phyloP scores from a whole-genome alignment of 768 basidiomycete species.

The Naganishia randhawae region DNA sequence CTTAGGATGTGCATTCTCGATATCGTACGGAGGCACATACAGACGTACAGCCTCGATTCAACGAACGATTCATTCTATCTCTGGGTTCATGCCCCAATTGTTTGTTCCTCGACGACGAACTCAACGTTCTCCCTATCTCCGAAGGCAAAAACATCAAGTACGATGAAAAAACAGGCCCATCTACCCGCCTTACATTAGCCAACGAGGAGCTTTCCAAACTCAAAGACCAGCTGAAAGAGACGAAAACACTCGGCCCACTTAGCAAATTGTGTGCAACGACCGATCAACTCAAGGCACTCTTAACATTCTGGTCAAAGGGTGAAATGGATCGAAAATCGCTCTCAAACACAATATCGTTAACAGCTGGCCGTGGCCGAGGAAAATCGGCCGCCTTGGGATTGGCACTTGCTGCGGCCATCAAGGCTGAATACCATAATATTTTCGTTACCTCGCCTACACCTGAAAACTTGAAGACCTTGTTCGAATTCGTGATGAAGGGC shows the following conservation, averaged over 20 bases:
- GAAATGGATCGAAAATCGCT: slow-evolving; percentile 74
- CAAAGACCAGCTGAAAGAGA: slow-evolving; percentile 71
- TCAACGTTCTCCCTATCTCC: slow-evolving; percentile 94
- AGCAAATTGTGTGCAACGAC: slow-evolving; percentile 84
- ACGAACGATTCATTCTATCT: slow-evolving; percentile 97
- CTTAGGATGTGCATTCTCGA: slow-evolving; percentile 87
- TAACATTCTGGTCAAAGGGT: slow-evolving; percentile 92
- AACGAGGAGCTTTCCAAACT: slow-evolving; percentile 72
- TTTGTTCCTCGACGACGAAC: slow-evolving; percentile 91
- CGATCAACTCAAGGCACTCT: slow-evolving; percentile 80
- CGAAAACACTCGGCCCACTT: slow-evolving; percentile 81
- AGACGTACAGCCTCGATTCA: slow-evolving; percentile 71
- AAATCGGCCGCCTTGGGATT: slow-evolving; percentile 96
- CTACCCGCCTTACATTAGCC: slow-evolving; percentile 39
- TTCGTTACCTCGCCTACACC: slow-evolving; percentile 97
- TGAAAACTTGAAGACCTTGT: slow-evolving; percentile 95
- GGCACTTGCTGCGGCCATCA: slow-evolving; percentile 85
- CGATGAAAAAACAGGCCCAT: slow-evolving; percentile 20
- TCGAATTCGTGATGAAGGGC: slow-evolving; percentile 96
- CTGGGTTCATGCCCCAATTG: slow-evolving; percentile 89
- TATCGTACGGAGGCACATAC: slow-evolving; percentile 90
- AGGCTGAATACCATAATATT: slow-evolving; percentile 92
- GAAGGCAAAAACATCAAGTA: slow-evolving; percentile 86
- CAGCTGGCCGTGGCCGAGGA: slow-evolving; percentile 89
- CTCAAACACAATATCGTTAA: slow-evolving; percentile 89